Percentiles rank a stretch among this genome's conserved stretches.
Evolutionary conservation across 768 basidiomycete genomes (phyloP).

Genomic region (Floccularia luteovirens): DNA sequence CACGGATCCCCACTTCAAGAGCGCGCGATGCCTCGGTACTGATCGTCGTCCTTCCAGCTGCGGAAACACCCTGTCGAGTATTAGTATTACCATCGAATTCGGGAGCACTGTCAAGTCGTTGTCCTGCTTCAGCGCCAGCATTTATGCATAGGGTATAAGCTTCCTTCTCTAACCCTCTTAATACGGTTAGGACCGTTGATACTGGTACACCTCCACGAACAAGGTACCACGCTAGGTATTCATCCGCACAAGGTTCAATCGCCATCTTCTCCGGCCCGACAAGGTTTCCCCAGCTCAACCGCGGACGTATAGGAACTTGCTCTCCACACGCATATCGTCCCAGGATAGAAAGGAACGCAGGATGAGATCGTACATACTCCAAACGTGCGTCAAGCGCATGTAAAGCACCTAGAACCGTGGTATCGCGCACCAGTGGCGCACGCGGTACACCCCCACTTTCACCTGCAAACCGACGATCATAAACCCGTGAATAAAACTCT

Average conservation of each 20-base stretch:
- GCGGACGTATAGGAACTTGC: no score
- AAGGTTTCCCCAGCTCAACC: no score
- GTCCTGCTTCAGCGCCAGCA: neutral
- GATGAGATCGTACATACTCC: conserved; percentile 30
- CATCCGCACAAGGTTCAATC: conserved; percentile 17
- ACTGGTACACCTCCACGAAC: conserved; percentile 63
- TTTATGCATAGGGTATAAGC: conserved; percentile 50
- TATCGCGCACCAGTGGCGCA: conserved; percentile 65
- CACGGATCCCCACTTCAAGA: conserved; percentile 56
- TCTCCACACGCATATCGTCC: conserved; percentile 53
- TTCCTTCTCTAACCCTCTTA: conserved; percentile 54
- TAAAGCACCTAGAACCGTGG: conserved; percentile 58
- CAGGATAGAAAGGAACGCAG: conserved; percentile 35
- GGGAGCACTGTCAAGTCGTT: neutral
- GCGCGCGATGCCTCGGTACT: conserved; percentile 25
- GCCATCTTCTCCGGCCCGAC: conserved; percentile 6
- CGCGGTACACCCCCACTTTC: conserved; percentile 57
- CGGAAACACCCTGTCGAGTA: no score
- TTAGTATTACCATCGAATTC: conserved; percentile 5
- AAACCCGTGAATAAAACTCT: conserved; percentile 73
- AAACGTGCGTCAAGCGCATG: conserved; percentile 56
- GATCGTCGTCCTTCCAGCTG: no score
- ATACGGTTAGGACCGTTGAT: conserved; percentile 54
- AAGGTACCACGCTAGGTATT: conserved; percentile 64
- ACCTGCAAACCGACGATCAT: conserved; percentile 70